Evolutionary conservation across 2,329 filamentous ascomycete species (phyloP).

Genomic region (Huntiella abstrusa): DNA sequence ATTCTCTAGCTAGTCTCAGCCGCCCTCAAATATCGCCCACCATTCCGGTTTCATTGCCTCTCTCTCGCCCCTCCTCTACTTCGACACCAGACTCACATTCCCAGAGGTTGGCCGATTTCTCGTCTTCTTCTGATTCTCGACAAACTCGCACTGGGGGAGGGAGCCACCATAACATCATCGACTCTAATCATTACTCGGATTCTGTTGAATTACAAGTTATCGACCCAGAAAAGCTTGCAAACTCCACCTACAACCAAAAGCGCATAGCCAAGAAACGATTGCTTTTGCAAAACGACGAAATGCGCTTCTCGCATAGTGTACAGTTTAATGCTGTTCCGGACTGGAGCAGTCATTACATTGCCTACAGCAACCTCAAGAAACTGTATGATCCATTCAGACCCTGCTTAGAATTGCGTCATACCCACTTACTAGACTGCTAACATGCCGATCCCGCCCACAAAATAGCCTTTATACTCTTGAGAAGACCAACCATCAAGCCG

Average conservation of each 20-base stretch:
- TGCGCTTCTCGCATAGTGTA: conserved; percentile 99
- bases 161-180: not conserved
- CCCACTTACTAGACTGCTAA: conserved; percentile 13
- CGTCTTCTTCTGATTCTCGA: conserved; percentile 6
- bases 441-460: not conserved
- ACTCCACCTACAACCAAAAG: conserved; percentile 23
- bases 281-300: conserved; percentile 61
- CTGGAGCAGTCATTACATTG: conserved; percentile 96
- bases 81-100: not conserved
- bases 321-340: conserved; percentile 99
- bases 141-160: conserved; percentile 10
- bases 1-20: not conserved
- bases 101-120: not conserved
- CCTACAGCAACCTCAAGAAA: conserved; percentile 98
- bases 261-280: conserved; percentile 45
- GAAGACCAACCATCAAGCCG: conserved; percentile 44
- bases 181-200: conserved; percentile 11
- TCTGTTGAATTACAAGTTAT: conserved; percentile 22
- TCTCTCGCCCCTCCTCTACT: conserved; percentile 23
- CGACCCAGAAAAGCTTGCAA: conserved; percentile 16
- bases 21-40: conserved; percentile 15
- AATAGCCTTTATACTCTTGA: conserved; percentile 83
- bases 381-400: conserved; percentile 38
- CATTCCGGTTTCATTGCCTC: conserved; percentile 18
- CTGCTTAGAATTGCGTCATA: not conserved